Evolutionary conservation across 208 protist genomes (phyloP).

Genomic region (Porcisia deanei): DNA sequence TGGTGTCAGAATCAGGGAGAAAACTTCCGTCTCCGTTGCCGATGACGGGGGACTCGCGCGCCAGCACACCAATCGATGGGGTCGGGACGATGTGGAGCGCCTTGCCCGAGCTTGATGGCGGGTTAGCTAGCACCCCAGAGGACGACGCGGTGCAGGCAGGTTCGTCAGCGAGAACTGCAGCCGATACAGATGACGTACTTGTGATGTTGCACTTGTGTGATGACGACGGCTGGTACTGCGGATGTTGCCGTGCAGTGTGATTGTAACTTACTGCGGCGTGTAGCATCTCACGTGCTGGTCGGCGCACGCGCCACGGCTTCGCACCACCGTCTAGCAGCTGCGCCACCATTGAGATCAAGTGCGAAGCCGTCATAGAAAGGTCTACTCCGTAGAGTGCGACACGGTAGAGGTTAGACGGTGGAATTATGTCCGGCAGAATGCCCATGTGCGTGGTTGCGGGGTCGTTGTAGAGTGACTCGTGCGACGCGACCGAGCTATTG

Average conservation of each 20-base stretch:
- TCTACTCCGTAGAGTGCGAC: constrained; percentile 75
- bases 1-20: background rate
- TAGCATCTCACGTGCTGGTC: constrained; percentile 55
- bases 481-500: constrained; percentile 24
- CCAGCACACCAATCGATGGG: background rate
- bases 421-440: constrained; percentile 27
- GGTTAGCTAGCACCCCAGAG: background rate
- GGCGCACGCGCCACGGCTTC: constrained; percentile 47
- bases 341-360: constrained; percentile 56
- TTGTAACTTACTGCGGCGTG: constrained; percentile 10
- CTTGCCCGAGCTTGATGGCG: background rate
- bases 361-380: constrained; percentile 42
- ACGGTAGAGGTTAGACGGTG: constrained; percentile 35
- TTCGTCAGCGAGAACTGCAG: background rate
- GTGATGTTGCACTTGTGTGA: constrained; percentile 3
- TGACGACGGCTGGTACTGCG: background rate
- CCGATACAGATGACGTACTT: background rate
- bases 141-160: background rate
- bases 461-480: constrained; percentile 33
- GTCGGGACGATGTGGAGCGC: background rate
- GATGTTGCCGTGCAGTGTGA: background rate
- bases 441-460: constrained; percentile 19
- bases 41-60: background rate
- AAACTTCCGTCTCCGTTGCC: background rate
- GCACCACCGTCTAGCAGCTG: constrained; percentile 50